Conservation (phyloP, 2,329 filamentous ascomycete species). For the Pochonia chlamydosporia region DNA sequence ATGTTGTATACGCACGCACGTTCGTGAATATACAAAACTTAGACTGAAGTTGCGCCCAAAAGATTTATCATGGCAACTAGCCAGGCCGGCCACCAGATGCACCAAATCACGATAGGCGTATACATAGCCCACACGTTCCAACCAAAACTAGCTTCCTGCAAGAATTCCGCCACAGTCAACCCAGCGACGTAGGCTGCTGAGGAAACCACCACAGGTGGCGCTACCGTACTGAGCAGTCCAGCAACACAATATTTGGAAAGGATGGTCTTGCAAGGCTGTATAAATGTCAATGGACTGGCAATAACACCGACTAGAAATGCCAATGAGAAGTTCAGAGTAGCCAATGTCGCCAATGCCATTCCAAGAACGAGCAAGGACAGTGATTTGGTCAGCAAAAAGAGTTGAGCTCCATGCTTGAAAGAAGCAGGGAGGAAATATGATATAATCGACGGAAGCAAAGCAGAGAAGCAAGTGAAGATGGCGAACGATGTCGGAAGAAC, state of each 20-base stretch:
- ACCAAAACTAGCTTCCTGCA: constrained; percentile 72
- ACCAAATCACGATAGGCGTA: constrained; percentile 86
- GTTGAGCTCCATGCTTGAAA: constrained; percentile 55
- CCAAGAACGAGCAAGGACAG: constrained; percentile 91
- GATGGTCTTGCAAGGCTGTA: constrained; percentile 41
- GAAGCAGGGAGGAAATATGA: constrained; percentile 47
- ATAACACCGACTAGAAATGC: constrained; percentile 79
- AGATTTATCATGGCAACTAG: constrained; percentile 56
- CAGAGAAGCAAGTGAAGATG: constrained; percentile 52
- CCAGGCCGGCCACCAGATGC: constrained; percentile 95
- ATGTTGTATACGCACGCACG: no score
- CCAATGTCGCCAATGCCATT: constrained; percentile 85
- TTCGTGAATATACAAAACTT: background rate
- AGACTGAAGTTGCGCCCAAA: constrained; percentile 30
- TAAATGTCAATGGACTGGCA: constrained; percentile 73
- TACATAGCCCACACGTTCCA: constrained; percentile 90
- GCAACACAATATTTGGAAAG: constrained; percentile 36
- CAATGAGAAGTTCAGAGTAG: constrained; percentile 92
- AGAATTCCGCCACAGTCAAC: constrained; percentile 46
- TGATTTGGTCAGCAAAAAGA: constrained; percentile 75
- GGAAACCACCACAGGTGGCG: constrained; percentile 53
- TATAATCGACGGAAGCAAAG: constrained; percentile 50
- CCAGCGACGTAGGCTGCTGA: constrained; percentile 36
- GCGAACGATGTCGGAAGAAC: constrained; percentile 54
- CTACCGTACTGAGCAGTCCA: constrained; percentile 51